A percentile compares a stretch with the other conserved stretches of the same genome.
phyloP scores from a whole-genome alignment of 345 rosid species.

The Gossypium herbaceum region DNA sequence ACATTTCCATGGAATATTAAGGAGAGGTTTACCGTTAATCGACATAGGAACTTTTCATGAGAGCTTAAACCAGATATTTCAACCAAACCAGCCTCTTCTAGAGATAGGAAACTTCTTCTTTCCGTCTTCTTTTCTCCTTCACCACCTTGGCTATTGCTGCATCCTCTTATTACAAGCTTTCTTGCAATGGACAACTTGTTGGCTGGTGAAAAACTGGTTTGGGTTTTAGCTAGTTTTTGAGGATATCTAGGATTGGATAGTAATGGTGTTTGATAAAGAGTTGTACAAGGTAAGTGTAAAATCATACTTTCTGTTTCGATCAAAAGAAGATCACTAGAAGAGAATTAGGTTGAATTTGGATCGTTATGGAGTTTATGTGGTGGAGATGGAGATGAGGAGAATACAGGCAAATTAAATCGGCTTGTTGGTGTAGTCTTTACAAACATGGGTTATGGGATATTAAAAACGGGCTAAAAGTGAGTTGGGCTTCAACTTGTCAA shows the following conservation, averaged over 20 bases:
- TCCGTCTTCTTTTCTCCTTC: conserved; percentile 37
- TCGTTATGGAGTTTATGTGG: conserved; percentile 20
- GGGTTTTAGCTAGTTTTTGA: background rate
- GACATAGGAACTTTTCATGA: conserved; percentile 81
- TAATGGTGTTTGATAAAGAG: conserved; percentile 23
- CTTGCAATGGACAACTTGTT: conserved; percentile 5
- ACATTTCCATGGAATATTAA: background rate
- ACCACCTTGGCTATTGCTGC: conserved; percentile 31
- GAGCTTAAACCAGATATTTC: conserved; percentile 73
- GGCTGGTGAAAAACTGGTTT: background rate
- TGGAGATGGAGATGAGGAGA: conserved; percentile 10
- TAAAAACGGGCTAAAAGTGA: background rate
- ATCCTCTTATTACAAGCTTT: conserved; percentile 26
- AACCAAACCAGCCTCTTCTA: conserved; percentile 91
- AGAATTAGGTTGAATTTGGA: background rate
- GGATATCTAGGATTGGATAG: conserved; percentile 11
- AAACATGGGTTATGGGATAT: background rate
- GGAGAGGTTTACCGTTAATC: conserved; percentile 56
- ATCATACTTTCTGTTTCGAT: conserved; percentile 19
- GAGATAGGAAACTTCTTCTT: conserved; percentile 48
- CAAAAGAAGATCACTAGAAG: background rate
- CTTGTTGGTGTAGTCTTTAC: too few species aligned
- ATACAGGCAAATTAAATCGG: background rate
- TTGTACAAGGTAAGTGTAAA: conserved; percentile 20
- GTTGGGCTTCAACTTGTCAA: background rate